Conservation (phyloP, 129 eudicot genomes). For the Kitagawia praeruptora region DNA sequence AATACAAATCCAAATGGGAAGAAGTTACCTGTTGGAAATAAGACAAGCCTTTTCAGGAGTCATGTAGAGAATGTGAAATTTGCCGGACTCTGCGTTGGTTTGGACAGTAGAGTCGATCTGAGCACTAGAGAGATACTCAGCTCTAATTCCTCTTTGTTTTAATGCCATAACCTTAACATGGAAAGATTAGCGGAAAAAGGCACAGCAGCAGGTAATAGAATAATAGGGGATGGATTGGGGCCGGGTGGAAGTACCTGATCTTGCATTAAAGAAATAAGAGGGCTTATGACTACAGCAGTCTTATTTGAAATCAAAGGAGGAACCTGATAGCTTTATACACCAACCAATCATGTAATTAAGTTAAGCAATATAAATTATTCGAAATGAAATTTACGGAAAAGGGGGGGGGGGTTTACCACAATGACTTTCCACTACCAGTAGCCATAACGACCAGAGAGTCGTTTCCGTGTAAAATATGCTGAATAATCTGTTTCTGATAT, state of each 20-base stretch:
- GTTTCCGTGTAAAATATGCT: constrained; percentile 54
- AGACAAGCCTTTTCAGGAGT: constrained; percentile 86
- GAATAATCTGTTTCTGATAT: constrained; percentile 66
- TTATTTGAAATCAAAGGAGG: constrained; percentile 66
- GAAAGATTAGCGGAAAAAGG: background rate
- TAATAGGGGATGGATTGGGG: no score
- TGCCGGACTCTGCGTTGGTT: constrained; percentile 58
- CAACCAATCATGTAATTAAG: background rate
- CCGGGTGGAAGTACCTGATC: constrained; percentile 74
- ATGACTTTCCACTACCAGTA: constrained; percentile 92
- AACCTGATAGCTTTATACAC: constrained; percentile 67
- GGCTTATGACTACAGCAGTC: constrained; percentile 83
- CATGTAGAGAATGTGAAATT: constrained; percentile 63
- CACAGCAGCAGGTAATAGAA: background rate
- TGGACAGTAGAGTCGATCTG: constrained; percentile 56
- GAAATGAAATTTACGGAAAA: no score
- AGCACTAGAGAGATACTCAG: constrained; percentile 75
- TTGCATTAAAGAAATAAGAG: constrained; percentile 89
- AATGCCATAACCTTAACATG: constrained; percentile 74
- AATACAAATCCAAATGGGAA: no score
- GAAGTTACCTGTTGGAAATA: constrained; percentile 45
- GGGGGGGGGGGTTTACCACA: constrained; percentile 34
- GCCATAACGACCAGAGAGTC: constrained; percentile 94
- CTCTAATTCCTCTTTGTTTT: constrained; percentile 74
- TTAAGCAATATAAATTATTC: no score